Base-by-base conservation (phyloP, 2,329 filamentous ascomycete genomes). In the Bimuria novae-zelandiae region DNA sequence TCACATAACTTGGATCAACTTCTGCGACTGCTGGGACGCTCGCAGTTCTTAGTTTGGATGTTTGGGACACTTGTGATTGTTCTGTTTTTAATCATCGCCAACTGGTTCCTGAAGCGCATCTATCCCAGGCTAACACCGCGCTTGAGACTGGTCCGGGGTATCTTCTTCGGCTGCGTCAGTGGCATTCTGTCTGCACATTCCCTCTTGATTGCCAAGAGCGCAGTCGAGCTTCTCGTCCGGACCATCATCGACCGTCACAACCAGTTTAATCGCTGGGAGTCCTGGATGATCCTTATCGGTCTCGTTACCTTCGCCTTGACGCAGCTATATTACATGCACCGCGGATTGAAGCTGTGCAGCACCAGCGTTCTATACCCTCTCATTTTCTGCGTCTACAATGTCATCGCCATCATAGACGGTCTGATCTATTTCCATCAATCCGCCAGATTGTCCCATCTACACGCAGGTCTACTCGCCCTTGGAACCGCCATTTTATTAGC, bases 341-440 rank as follows among this genome's bases (percentile, higher is more conserved):
- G 90, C 37, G 94, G 94, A 48, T 82, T 99, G 57, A 96, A 96
- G 75, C 82, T 99, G 47, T 92, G 95, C 73, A 97, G 92, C 49
- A 97, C 94, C 19, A 96, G 91, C 66, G 89, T 97, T 56, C 82
- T 99, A 62, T 99, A 99, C 75, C 94, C 94, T 4, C 87, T 97
- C 64, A 92, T 97, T 33, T 99, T 99, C 76, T 99, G 94, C 81
- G 86, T 97, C 60, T 99, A 97, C 82, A 99, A 99, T 80, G 96
- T 99, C 68, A 92, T 97, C 68, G 94, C 94, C 61, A 99, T 99
- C 63, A 80, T 97, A 62, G 94, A 99, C 75, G 94, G 94, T 27
- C 82, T 99, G 62, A 96, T 99, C 65, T 99, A 97, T 76, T 99
- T 97, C 77, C 84, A 89, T 64, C 94, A 99, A 75, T 89, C 88